phyloP scores from a whole-genome alignment of 371 early-diverging fungal species.

The Zancudomyces culisetae region DNA sequence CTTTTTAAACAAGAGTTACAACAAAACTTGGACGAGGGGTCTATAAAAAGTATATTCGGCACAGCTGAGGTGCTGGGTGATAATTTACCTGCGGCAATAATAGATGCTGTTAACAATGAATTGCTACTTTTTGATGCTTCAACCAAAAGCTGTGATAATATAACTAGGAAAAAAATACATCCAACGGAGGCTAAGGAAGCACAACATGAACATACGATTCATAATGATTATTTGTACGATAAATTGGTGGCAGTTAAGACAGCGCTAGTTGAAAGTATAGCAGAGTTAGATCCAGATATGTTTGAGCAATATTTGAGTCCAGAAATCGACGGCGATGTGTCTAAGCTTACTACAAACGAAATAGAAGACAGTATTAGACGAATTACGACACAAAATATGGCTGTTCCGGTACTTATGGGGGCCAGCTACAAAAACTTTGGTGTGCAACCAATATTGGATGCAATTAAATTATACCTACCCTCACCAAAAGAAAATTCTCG shows the following conservation, averaged over 20 bases:
- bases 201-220: not conserved
- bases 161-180: conserved; percentile 21
- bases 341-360: conserved; percentile 33
- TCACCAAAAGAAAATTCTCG: too few species aligned
- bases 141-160: conserved; percentile 21
- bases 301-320: conserved; percentile 62
- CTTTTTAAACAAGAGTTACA: conserved; percentile 7
- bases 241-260: conserved; percentile 6
- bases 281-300: conserved; percentile 68
- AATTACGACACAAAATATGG: conserved; percentile 39
- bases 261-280: conserved; percentile 55
- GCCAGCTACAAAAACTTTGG: conserved; percentile 78
- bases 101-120: conserved; percentile 65
- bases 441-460: conserved; percentile 82
- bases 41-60: too few species aligned
- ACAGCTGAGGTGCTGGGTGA: conserved; percentile 7
- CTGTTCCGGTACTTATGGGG: conserved; percentile 76
- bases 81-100: conserved; percentile 20
- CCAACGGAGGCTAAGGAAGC: conserved; percentile 1
- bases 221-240: not conserved
- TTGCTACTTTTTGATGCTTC: conserved; percentile 36
- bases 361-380: conserved; percentile 50
- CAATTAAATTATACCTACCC: conserved; percentile 72
- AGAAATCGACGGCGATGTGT: conserved; percentile 40
- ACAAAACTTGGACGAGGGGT: too few species aligned